Conservation (phyloP, 2,329 filamentous ascomycete species). For the Westerdykella sp. region DNA sequence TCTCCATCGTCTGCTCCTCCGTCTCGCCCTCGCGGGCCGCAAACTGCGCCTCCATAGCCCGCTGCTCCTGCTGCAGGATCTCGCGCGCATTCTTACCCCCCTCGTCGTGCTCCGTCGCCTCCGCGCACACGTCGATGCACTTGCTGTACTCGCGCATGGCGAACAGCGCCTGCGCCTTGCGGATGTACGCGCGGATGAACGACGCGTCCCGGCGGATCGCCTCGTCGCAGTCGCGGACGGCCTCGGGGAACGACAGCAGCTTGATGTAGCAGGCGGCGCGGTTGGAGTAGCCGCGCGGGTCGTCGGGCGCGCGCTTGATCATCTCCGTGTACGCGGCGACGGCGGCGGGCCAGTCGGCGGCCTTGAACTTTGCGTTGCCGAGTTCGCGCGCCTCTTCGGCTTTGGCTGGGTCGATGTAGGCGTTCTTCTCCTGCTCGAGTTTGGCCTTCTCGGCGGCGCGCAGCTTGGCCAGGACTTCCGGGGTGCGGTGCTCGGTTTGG, state of each 20-base stretch:
- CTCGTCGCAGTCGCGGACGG: constrained; percentile 83
- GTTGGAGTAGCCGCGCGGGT: constrained; percentile 94
- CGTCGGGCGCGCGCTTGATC: constrained; percentile 89
- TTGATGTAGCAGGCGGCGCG: constrained; percentile 96
- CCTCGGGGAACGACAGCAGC: constrained; percentile 89
- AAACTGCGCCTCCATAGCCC: constrained; percentile 87
- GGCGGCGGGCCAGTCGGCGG: constrained; percentile 87
- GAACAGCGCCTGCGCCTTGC: constrained; percentile 91
- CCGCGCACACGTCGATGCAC: constrained; percentile 80
- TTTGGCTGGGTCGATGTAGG: constrained; percentile 85
- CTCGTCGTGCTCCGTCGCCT: constrained; percentile 70
- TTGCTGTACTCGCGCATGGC: constrained; percentile 98
- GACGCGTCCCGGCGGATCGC: constrained; percentile 86
- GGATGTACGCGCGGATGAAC: constrained; percentile 93
- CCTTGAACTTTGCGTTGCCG: constrained; percentile 96
- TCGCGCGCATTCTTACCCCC: constrained; percentile 78
- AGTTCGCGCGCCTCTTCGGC: constrained; percentile 93
- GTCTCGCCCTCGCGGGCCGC: constrained; percentile 86
- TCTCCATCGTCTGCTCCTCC: constrained; percentile 89
- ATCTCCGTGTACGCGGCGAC: constrained; percentile 94
- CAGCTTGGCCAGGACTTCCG: constrained; percentile 88
- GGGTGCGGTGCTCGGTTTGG: constrained; percentile 92
- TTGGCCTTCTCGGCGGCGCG: constrained; percentile 84
- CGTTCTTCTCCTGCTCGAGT: constrained; percentile 63
- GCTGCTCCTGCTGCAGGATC: constrained; percentile 90